Percentiles rank a stretch among this genome's conserved stretches.
Evolutionary conservation across 2,329 filamentous ascomycete species (phyloP).

Genomic region (Colletotrichum incanum): DNA sequence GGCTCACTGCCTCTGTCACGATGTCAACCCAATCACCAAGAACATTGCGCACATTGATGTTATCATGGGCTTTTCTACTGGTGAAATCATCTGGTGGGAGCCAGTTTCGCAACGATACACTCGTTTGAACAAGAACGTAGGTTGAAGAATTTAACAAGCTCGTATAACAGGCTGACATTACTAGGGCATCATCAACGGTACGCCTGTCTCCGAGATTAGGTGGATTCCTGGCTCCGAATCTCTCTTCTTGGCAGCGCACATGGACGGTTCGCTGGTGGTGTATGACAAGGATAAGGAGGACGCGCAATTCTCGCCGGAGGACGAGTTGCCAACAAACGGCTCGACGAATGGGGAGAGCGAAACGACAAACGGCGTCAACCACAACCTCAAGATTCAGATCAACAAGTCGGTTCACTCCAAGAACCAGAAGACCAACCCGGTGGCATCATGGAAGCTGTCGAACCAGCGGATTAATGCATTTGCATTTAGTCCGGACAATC

Average conservation of each 20-base stretch:
- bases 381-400: constrained; percentile 74
- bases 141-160: constrained; percentile 45
- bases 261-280: constrained; percentile 91
- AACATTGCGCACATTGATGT: constrained; percentile 86
- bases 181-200: constrained; percentile 89
- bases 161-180: constrained; percentile 35
- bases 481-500: constrained; percentile 90
- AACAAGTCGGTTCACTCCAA: constrained; percentile 94
- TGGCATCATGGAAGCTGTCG: constrained; percentile 92
- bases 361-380: constrained; percentile 51
- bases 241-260: constrained; percentile 91
- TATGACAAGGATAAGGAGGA: constrained; percentile 99
- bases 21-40: constrained; percentile 89
- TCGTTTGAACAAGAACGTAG: constrained; percentile 93
- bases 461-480: constrained; percentile 93
- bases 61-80: constrained; percentile 95
- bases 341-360: constrained; percentile 54
- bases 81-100: constrained; percentile 99
- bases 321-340: constrained; percentile 60
- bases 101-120: constrained; percentile 96
- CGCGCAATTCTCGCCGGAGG: constrained; percentile 81
- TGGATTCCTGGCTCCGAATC: constrained; percentile 97
- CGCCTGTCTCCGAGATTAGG: constrained; percentile 87
- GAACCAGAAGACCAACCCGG: constrained; percentile 94
- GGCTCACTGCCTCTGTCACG: constrained; percentile 94